phyloP scores from a whole-genome alignment of 345 rosid genomes.

The Brassica cretica region DNA sequence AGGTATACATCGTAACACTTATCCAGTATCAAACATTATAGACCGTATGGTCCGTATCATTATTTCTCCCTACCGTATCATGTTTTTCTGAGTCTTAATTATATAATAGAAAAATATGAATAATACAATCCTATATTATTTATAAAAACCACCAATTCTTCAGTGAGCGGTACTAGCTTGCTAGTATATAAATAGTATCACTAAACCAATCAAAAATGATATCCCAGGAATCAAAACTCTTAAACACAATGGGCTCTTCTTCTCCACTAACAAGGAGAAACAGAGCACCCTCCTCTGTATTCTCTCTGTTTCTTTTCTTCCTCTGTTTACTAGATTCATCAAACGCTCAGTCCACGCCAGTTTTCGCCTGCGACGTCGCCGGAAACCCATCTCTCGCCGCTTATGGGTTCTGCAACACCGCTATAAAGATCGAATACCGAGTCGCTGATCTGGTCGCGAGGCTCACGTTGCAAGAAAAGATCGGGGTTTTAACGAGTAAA shows the following conservation, averaged over 20 bases:
- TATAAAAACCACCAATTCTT: conserved; percentile 22
- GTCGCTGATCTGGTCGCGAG: conserved; percentile 77
- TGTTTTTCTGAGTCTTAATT: not conserved
- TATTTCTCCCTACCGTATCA: conserved; percentile 30
- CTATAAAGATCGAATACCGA: conserved; percentile 44
- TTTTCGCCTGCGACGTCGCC: conserved; percentile 72
- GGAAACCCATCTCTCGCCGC: conserved; percentile 48
- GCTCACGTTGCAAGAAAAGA: conserved; percentile 79
- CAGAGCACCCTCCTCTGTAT: conserved; percentile 44
- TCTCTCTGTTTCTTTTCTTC: conserved; percentile 45
- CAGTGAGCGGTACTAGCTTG: conserved; percentile 19
- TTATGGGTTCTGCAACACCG: conserved; percentile 60
- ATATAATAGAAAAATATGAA: not conserved
- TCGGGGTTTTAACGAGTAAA: conserved; percentile 49
- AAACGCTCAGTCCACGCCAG: conserved; percentile 53
- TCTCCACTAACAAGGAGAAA: conserved; percentile 33
- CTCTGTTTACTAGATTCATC: not conserved
- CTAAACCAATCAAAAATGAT: not conserved
- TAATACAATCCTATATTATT: not conserved
- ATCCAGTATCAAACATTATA: conserved; percentile 6
- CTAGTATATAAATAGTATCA: conserved; percentile 25
- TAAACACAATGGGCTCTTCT: conserved; percentile 32
- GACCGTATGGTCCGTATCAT: conserved; percentile 35
- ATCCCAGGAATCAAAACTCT: conserved; percentile 21
- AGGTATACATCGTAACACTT: conserved; percentile 14